Evolutionary conservation across 2,329 filamentous ascomycete genomes (phyloP).

Genomic region (Balansia obtecta): DNA sequence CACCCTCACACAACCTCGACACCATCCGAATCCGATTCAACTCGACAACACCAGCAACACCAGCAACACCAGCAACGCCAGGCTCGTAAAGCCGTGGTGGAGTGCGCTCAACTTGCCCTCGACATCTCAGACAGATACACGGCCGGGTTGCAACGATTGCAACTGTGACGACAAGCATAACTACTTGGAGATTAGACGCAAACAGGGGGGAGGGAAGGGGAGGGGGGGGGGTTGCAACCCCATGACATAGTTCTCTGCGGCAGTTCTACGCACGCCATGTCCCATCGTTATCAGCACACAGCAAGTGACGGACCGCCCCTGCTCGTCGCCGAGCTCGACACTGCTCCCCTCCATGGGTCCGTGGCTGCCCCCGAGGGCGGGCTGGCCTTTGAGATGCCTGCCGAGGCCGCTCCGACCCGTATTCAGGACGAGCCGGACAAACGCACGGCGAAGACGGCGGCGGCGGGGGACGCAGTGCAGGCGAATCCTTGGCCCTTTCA

Average conservation of each 20-base stretch:
- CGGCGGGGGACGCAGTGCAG: slow-evolving; percentile 5
- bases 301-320: slow-evolving; percentile 12
- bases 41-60: background rate
- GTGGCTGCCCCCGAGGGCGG: slow-evolving; percentile 11
- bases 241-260: background rate
- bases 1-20: background rate
- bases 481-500: slow-evolving; percentile 20
- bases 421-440: slow-evolving; percentile 4
- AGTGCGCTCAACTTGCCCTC: background rate
- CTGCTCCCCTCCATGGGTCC: slow-evolving; percentile 8
- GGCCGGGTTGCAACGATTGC: background rate
- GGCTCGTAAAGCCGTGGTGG: background rate
- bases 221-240: background rate
- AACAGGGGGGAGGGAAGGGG: slow-evolving; percentile 4
- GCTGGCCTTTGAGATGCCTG: slow-evolving; percentile 20
- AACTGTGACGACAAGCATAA: background rate
- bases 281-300: slow-evolving; percentile 7
- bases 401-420: slow-evolving; percentile 13
- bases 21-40: background rate
- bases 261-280: slow-evolving; percentile 6
- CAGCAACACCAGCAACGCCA: too few relatives aligned
- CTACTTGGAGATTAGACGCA: background rate
- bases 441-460: slow-evolving; percentile 1
- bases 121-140: background rate
- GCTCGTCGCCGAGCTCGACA: slow-evolving; percentile 21